These are phyloP conservation scores for Brassica incana DNA, from an alignment of 345 rosid species.

Conservation along the genomic window DNA sequence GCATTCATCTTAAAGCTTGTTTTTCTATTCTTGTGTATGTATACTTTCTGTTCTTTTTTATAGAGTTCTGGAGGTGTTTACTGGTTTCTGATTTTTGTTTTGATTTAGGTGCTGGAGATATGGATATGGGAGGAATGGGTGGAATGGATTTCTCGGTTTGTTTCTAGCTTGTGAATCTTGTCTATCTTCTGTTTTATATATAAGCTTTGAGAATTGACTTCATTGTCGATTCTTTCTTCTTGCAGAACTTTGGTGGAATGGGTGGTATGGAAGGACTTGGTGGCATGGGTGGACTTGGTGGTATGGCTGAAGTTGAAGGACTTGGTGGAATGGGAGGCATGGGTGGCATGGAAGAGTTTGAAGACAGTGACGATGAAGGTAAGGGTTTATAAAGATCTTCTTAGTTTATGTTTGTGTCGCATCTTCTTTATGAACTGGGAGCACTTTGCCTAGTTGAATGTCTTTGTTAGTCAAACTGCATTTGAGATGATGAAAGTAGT, in stretches of 20 bases:
- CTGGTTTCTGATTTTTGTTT: slow-evolving; percentile 7
- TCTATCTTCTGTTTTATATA: background rate
- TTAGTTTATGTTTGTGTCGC: slow-evolving; percentile 6
- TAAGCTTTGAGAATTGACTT: slow-evolving; percentile 4
- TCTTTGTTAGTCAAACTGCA: background rate
- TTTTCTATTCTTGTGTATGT: background rate
- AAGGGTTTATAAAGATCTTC: slow-evolving; percentile 6
- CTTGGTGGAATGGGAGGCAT: slow-evolving; percentile 32
- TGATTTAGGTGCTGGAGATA: slow-evolving; percentile 46
- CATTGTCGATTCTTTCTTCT: slow-evolving; percentile 3
- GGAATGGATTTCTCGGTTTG: slow-evolving; percentile 44
- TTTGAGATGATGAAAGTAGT: background rate
- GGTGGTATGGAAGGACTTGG: too few species aligned
- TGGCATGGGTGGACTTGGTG: too few species aligned
- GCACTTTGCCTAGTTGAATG: background rate
- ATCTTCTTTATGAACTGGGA: slow-evolving; percentile 1
- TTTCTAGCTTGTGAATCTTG: slow-evolving; percentile 12
- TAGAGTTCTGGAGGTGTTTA: background rate
- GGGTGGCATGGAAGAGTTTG: slow-evolving; percentile 55
- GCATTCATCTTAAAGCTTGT: slow-evolving; percentile 1
- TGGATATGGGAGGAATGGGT: slow-evolving; percentile 17
- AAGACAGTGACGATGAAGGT: slow-evolving; percentile 94
- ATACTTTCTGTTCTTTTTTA: background rate
- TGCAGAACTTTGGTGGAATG: slow-evolving; percentile 38
- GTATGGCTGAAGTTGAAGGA: too few species aligned